phyloP scores from a whole-genome alignment of 2,329 filamentous ascomycete species.

The Cladophialophora immunda region DNA sequence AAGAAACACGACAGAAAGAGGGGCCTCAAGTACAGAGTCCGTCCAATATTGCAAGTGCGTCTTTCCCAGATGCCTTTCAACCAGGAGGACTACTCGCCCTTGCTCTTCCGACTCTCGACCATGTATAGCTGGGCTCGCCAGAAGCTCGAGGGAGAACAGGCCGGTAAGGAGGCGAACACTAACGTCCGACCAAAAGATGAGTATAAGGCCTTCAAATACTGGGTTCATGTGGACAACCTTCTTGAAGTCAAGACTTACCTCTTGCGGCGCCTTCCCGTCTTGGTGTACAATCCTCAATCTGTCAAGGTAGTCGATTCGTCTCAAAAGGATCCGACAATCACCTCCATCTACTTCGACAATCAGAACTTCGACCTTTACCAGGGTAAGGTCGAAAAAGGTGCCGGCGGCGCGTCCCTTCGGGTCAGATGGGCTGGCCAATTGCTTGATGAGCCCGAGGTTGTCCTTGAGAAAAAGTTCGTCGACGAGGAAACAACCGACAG shows the following conservation, averaged over 20 bases:
- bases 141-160: slow-evolving; percentile 71
- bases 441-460: slow-evolving; percentile 77
- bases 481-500: slow-evolving; percentile 74
- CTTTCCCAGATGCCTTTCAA: slow-evolving; percentile 92
- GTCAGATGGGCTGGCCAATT: slow-evolving; percentile 93
- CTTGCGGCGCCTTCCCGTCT: slow-evolving; percentile 84
- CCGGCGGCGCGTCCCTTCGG: slow-evolving; percentile 81
- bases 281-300: slow-evolving; percentile 90
- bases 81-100: slow-evolving; percentile 88
- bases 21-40: slow-evolving; percentile 84
- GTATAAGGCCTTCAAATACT: slow-evolving; percentile 92
- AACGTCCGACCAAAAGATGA: slow-evolving; percentile 61
- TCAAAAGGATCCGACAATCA: slow-evolving; percentile 85
- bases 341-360: slow-evolving; percentile 95
- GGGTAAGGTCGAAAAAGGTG: slow-evolving; percentile 79
- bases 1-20: slow-evolving; percentile 99
- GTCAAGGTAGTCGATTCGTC: slow-evolving; percentile 82
- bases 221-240: slow-evolving; percentile 94
- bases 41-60: slow-evolving; percentile 89
- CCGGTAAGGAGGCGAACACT: slow-evolving; percentile 54
- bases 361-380: slow-evolving; percentile 84
- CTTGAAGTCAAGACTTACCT: slow-evolving; percentile 97
- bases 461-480: slow-evolving; percentile 88
- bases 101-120: slow-evolving; percentile 86
- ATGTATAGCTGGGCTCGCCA: slow-evolving; percentile 96